Evolutionary conservation across 192 early-diverging fungal species (phyloP), one percentile per base, ranked within the genome.

Genomic region (Polychytrium aggregatum): DNA sequence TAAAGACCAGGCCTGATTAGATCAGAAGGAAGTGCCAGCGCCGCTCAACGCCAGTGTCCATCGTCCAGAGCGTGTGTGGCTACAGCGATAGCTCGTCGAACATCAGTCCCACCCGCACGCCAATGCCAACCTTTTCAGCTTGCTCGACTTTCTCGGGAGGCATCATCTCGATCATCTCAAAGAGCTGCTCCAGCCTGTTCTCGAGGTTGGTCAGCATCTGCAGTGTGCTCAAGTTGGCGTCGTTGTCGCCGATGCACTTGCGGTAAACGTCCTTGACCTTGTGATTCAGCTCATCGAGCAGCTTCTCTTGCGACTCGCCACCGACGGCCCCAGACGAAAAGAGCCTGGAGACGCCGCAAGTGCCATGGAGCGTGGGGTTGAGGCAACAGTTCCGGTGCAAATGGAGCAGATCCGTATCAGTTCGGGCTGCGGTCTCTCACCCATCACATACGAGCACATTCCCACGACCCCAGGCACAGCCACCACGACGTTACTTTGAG

Each of bases 211-310:
- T 75, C 30, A 78, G 57, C 76, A 78, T 78, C 44, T 68, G 67
- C 17, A 78, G 45, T 2, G 76, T 78, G 47, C 46, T 57, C 28
- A 78, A 44, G 46, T 74, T 72, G 10, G 65, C 72, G 44, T 75
- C 76, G 50, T 50, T 70, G 48, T 75, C 76, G 17, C 72, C 72
- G 22, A 78, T 57, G 38, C 76, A 78, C 25, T 55, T 53, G 14
- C 72, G 57, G 47, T 78, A 75, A 5, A 75, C 72, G 40, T 78
- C 76, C 50, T 72, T 71, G 45, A 78, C 76, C 48, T 72, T 76
- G 37, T 62, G 55, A 45, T 78, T 69, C 29, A 78, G 63, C 24
- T 72, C 72, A 9, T 68, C 67, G 6, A 78, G 46, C 16, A 78
- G 42, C 46, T 72, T 57, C 44, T 78, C 76, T 45, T 78, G 76